A percentile compares a stretch with the other conserved stretches of the same genome.
phyloP scores from a whole-genome alignment of 371 early-diverging fungal species.

The Chytridiales sp. region DNA sequence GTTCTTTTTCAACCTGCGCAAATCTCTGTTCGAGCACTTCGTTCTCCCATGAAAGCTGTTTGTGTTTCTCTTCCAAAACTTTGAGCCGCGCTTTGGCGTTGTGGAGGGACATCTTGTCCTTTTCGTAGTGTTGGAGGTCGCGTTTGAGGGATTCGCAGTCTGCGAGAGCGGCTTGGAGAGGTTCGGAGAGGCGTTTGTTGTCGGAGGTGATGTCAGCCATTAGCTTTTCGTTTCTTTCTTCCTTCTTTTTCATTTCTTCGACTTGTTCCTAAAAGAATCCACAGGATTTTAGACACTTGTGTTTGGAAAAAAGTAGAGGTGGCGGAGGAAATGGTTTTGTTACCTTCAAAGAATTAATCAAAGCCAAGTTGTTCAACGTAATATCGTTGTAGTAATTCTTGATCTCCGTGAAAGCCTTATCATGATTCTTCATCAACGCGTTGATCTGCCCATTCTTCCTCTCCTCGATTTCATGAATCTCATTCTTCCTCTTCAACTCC shows the following conservation, averaged over 20 bases:
- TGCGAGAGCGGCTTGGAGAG: slow-evolving; percentile 55
- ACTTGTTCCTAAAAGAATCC: slow-evolving; percentile 54
- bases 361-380: slow-evolving; percentile 59
- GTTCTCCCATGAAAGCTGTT: slow-evolving; percentile 56
- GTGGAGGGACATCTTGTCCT: slow-evolving; percentile 57
- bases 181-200: slow-evolving; percentile 62
- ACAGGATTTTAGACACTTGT: not conserved
- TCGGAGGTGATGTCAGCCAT: slow-evolving; percentile 61
- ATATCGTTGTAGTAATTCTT: slow-evolving; percentile 68
- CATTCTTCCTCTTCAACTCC: slow-evolving; percentile 58
- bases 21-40: slow-evolving; percentile 61
- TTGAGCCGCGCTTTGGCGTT: slow-evolving; percentile 55
- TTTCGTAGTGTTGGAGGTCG: slow-evolving; percentile 54
- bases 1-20: slow-evolving; percentile 51
- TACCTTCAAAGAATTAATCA: slow-evolving; percentile 61
- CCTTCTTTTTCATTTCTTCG: slow-evolving; percentile 65
- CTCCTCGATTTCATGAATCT: slow-evolving; percentile 64
- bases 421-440: slow-evolving; percentile 62
- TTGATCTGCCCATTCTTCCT: slow-evolving; percentile 63
- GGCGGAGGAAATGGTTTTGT: slow-evolving; percentile 1
- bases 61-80: slow-evolving; percentile 55
- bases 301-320: not conserved
- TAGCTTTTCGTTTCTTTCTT: slow-evolving; percentile 61
- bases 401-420: slow-evolving; percentile 62
- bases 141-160: slow-evolving; percentile 55